Conservation (phyloP, 208 protist genomes). For the Trypanosoma vivax region DNA sequence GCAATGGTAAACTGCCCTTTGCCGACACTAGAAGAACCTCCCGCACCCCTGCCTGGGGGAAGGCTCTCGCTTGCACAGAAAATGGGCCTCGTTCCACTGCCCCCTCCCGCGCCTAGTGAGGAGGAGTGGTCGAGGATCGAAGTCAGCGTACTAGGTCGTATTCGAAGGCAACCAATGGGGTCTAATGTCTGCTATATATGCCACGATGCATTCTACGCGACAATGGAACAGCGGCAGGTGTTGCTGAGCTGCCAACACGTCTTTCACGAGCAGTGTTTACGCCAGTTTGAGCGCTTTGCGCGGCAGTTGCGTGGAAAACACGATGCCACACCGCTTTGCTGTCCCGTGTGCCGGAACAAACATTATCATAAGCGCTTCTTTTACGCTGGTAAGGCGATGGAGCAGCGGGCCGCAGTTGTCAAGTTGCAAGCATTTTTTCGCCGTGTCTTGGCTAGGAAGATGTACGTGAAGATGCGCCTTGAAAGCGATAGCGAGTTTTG, state of each 20-base stretch:
- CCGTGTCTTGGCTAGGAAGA: conserved; percentile 48
- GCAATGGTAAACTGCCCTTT: conserved; percentile 19
- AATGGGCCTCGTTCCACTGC: conserved; percentile 73
- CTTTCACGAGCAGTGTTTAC: conserved; percentile 81
- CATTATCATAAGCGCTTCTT: conserved; percentile 81
- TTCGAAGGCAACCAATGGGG: conserved; percentile 4
- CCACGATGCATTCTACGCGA: conserved; percentile 56
- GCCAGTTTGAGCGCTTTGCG: conserved; percentile 74
- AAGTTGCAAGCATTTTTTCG: conserved; percentile 66
- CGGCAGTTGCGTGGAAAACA: conserved; percentile 28
- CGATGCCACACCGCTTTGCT: conserved; percentile 37
- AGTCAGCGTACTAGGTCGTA: conserved; percentile 39
- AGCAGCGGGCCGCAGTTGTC: conserved; percentile 70
- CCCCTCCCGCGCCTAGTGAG: conserved; percentile 48
- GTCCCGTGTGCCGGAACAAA: conserved; percentile 70
- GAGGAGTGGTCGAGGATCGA: conserved; percentile 65
- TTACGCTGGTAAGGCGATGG: conserved; percentile 71
- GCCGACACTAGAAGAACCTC: conserved; percentile 18
- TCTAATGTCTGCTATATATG: conserved; percentile 66
- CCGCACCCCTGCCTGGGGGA: conserved; percentile 26
- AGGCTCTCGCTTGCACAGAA: conserved; percentile 71
- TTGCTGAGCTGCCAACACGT: conserved; percentile 85
- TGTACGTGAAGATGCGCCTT: conserved; percentile 48
- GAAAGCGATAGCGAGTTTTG: conserved; percentile 45
- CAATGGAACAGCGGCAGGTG: conserved; percentile 56